Evolutionary conservation across 495 filamentous ascomycete genomes (phyloP).

Genomic region (Penicillium nucicola): DNA sequence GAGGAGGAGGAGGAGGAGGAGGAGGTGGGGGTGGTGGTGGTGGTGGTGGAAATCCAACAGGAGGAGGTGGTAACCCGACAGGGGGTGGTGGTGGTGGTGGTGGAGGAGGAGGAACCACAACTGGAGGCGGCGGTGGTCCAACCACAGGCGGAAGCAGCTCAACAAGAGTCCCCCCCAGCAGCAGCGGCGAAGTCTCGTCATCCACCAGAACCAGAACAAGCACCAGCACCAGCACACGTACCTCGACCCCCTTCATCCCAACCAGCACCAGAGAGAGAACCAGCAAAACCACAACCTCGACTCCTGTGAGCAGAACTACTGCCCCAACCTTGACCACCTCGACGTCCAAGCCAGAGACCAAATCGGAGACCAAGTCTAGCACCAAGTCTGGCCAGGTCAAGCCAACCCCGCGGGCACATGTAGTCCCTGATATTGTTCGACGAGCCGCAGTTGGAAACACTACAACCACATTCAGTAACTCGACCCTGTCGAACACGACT

Average conservation of each 20-base stretch:
- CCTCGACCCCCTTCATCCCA: constrained; percentile 14
- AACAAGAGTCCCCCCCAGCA: neutral
- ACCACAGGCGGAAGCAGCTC: neutral
- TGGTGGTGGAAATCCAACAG: neutral
- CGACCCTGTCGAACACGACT: neutral
- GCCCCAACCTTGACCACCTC: constrained; percentile 2
- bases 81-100: neutral
- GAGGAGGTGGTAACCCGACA: neutral
- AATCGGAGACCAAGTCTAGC: no score
- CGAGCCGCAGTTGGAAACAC: constrained; percentile 10
- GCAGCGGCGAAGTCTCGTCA: neutral
- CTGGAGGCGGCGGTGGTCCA: neutral
- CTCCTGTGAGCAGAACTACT: neutral
- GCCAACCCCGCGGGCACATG: neutral
- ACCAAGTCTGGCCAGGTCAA: neutral
- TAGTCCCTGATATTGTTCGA: constrained; percentile 12
- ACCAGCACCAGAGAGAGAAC: neutral
- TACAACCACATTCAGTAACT: constrained; percentile 16
- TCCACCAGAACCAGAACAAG: neutral
- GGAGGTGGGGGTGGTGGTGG: neutral
- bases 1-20: neutral
- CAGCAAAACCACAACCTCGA: neutral
- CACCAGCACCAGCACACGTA: neutral
- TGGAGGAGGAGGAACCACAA: neutral
- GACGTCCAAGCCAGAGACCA: neutral